Evolutionary conservation across 805 yeast species (phyloP).

Genomic region (Candida maris): DNA sequence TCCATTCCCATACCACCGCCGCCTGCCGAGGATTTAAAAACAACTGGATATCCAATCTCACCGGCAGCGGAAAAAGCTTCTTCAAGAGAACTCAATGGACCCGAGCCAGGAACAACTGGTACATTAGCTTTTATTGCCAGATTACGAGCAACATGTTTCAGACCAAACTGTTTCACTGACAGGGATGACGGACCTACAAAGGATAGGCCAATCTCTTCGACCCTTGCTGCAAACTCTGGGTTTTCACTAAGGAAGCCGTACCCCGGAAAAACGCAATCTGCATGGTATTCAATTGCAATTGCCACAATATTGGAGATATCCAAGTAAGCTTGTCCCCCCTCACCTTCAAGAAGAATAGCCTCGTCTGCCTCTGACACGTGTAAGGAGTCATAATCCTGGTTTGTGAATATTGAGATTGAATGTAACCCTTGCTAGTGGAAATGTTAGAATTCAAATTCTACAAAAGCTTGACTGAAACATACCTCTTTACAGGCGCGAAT

Average conservation of each 20-base stretch:
- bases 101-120: slow-evolving; percentile 95
- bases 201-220: slow-evolving; percentile 75
- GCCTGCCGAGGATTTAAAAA: slow-evolving; percentile 97
- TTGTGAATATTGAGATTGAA: slow-evolving; percentile 86
- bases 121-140: slow-evolving; percentile 86
- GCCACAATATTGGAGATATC: slow-evolving; percentile 76
- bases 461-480: background rate
- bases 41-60: slow-evolving; percentile 76
- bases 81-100: slow-evolving; percentile 60
- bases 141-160: slow-evolving; percentile 94
- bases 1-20: slow-evolving; percentile 99
- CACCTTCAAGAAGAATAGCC: slow-evolving; percentile 73
- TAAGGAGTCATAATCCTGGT: slow-evolving; percentile 81
- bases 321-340: slow-evolving; percentile 84
- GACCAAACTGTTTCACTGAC: slow-evolving; percentile 83
- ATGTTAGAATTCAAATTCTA: slow-evolving; percentile 51
- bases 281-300: slow-evolving; percentile 77
- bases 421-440: slow-evolving; percentile 59
- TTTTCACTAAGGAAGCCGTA: slow-evolving; percentile 97
- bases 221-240: slow-evolving; percentile 90
- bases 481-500: slow-evolving; percentile 78
- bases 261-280: slow-evolving; percentile 96
- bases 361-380: slow-evolving; percentile 86
- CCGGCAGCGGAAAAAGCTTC: slow-evolving; percentile 76
- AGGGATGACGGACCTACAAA: slow-evolving; percentile 96